These are phyloP conservation scores for Daldinia loculata DNA, from an alignment of 495 filamentous ascomycete species.

Conservation along the genomic window DNA sequence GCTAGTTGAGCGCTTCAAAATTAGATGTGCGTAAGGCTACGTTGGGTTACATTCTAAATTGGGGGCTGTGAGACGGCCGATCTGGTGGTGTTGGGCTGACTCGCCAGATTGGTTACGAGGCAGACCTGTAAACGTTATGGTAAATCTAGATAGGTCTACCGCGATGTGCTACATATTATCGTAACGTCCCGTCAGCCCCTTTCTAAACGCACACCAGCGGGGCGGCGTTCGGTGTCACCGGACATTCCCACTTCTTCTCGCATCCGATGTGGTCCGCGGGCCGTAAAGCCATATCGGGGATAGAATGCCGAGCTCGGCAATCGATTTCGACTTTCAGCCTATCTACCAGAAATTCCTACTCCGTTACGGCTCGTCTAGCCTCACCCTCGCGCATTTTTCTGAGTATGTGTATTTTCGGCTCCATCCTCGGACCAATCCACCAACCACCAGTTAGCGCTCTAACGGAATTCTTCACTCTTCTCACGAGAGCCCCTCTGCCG, in stretches of 20 bases:
- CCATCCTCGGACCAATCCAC: slow-evolving; percentile 70
- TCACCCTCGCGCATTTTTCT: slow-evolving; percentile 53
- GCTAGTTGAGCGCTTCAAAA: slow-evolving; percentile 27
- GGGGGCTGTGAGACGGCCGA: slow-evolving; percentile 24
- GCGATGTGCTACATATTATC: slow-evolving; percentile 28
- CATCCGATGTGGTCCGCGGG: slow-evolving; percentile 18
- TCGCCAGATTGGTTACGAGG: slow-evolving; percentile 23
- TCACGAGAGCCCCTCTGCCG: slow-evolving; percentile 47
- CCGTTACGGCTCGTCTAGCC: slow-evolving; percentile 41
- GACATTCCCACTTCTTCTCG: slow-evolving; percentile 4
- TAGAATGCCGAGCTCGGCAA: slow-evolving; percentile 18
- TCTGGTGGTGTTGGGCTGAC: slow-evolving; percentile 29
- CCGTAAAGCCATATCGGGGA: slow-evolving; percentile 41
- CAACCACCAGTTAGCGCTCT: slow-evolving; percentile 62
- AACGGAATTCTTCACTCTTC: slow-evolving; percentile 43
- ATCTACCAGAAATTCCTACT: slow-evolving; percentile 34
- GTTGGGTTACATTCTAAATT: slow-evolving; percentile 30
- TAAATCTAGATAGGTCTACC: slow-evolving; percentile 20
- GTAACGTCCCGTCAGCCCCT: slow-evolving; percentile 37
- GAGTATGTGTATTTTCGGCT: slow-evolving; percentile 66
- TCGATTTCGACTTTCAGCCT: slow-evolving; percentile 31
- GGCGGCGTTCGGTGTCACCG: slow-evolving; percentile 15
- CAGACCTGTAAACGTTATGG: slow-evolving; percentile 13
- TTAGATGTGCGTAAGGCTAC: slow-evolving; percentile 24
- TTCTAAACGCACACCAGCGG: slow-evolving; percentile 21